Evolutionary conservation across 306 rosid genomes (phyloP).

Genomic region (Lathyrus oleraceus): DNA sequence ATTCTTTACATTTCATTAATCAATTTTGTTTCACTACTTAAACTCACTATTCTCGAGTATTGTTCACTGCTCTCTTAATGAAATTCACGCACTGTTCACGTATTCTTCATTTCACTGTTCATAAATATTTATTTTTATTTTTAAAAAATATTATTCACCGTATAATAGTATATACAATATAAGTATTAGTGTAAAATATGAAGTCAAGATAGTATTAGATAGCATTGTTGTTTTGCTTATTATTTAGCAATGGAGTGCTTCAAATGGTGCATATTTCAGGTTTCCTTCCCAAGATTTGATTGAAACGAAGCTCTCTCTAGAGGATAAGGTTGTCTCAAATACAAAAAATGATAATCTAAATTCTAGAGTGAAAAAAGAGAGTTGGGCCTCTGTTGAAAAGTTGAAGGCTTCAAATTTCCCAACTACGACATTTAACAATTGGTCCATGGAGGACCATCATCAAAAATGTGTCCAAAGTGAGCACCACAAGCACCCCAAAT

Average conservation of each 20-base stretch:
- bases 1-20: no score
- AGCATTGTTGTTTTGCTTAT: no score
- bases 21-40: no score
- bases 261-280: slow-evolving; percentile 32
- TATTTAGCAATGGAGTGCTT: slow-evolving; percentile 41
- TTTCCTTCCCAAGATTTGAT: slow-evolving; percentile 65
- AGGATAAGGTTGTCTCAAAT: slow-evolving; percentile 33
- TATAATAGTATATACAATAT: no score
- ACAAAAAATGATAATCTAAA: slow-evolving; percentile 31
- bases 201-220: no score
- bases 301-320: slow-evolving; percentile 79
- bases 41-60: no score
- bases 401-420: slow-evolving; percentile 88
- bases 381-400: slow-evolving; percentile 47
- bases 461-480: slow-evolving; percentile 92
- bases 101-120: no score
- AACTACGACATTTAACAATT: slow-evolving; percentile 62
- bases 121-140: no score
- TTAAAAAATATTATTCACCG: no score
- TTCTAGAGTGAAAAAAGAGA: slow-evolving; percentile 45
- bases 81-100: no score
- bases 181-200: no score
- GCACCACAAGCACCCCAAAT: slow-evolving; percentile 83
- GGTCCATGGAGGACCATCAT: slow-evolving; percentile 93
- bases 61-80: no score